Conservation (phyloP, 1,284 basidiomycete genomes). For the Tremellales sp. region DNA sequence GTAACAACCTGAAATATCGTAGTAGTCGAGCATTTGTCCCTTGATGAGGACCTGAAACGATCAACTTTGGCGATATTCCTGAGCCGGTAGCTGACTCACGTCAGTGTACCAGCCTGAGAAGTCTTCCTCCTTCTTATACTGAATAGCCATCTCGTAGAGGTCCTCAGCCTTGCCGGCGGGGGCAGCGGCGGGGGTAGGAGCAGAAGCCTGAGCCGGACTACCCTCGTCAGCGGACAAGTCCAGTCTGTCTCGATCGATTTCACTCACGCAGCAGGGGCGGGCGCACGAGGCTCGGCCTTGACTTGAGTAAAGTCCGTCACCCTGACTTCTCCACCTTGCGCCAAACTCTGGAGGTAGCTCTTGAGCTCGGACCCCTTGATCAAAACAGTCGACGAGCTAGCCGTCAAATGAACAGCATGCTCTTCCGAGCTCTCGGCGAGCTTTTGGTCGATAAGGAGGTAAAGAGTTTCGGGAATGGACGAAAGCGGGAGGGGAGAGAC, state of each 20-base stretch:
- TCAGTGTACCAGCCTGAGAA: constrained; percentile 93
- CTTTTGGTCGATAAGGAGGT: constrained; percentile 71
- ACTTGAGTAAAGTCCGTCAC: constrained; percentile 68
- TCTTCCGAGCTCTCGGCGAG: constrained; percentile 58
- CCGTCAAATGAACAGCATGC: constrained; percentile 71
- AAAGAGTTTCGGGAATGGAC: constrained; percentile 68
- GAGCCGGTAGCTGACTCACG: constrained; percentile 52
- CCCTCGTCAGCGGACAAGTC: not conserved
- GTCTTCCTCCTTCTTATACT: constrained; percentile 91
- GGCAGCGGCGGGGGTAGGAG: constrained; percentile 10
- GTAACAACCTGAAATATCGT: constrained; percentile 97
- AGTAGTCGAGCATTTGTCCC: constrained; percentile 99
- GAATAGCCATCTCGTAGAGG: constrained; percentile 84
- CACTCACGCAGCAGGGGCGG: constrained; percentile 15
- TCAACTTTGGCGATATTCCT: not conserved
- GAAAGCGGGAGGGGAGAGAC: constrained; percentile 73
- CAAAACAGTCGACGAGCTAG: constrained; percentile 67
- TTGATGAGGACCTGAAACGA: constrained; percentile 79
- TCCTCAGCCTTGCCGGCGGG: constrained; percentile 70
- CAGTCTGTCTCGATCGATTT: not conserved
- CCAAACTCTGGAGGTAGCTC: constrained; percentile 64
- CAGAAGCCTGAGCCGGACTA: not conserved
- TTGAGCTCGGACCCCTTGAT: constrained; percentile 70
- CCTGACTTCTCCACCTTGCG: constrained; percentile 28
- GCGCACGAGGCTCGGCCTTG: constrained; percentile 49